Evolutionary conservation across 768 basidiomycete genomes (phyloP).

Genomic region (Leccinum variicolor): DNA sequence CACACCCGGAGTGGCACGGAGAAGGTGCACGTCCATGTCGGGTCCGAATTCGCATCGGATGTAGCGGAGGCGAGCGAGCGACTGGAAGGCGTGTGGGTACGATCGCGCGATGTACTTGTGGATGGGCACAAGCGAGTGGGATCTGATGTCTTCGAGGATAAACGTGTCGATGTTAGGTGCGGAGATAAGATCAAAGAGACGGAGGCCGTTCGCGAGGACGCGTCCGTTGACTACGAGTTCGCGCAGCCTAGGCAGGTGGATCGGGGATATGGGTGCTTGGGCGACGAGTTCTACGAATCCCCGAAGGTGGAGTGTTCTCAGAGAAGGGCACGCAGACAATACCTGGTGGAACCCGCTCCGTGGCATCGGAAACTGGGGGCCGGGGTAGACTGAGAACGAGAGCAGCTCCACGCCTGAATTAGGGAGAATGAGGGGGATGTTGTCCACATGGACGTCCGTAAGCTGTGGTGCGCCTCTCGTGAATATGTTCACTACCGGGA

Average conservation of each 20-base stretch:
- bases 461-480: slow-evolving; percentile 31
- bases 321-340: slow-evolving; percentile 17
- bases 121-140: slow-evolving; percentile 22
- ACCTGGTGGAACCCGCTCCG: slow-evolving; percentile 22
- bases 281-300: slow-evolving; percentile 29
- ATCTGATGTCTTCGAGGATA: slow-evolving; percentile 31
- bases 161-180: slow-evolving; percentile 30
- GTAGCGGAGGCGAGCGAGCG: slow-evolving; percentile 26
- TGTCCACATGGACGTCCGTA: slow-evolving; percentile 32
- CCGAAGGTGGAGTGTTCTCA: slow-evolving; percentile 27
- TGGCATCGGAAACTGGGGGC: slow-evolving; percentile 29
- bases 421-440: slow-evolving; percentile 26
- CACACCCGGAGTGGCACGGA: slow-evolving; percentile 31
- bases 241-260: slow-evolving; percentile 23
- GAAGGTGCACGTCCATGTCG: slow-evolving; percentile 31
- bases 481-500: slow-evolving; percentile 24
- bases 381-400: slow-evolving; percentile 34
- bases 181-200: slow-evolving; percentile 31
- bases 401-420: slow-evolving; percentile 20
- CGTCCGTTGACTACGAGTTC: slow-evolving; percentile 33
- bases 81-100: slow-evolving; percentile 28
- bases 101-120: slow-evolving; percentile 28
- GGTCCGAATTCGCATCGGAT: slow-evolving; percentile 30
- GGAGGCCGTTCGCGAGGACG: slow-evolving; percentile 26
- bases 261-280: slow-evolving; percentile 18